phyloP scores from a whole-genome alignment of 164 flowering plant genomes.

The Annona cherimola region DNA sequence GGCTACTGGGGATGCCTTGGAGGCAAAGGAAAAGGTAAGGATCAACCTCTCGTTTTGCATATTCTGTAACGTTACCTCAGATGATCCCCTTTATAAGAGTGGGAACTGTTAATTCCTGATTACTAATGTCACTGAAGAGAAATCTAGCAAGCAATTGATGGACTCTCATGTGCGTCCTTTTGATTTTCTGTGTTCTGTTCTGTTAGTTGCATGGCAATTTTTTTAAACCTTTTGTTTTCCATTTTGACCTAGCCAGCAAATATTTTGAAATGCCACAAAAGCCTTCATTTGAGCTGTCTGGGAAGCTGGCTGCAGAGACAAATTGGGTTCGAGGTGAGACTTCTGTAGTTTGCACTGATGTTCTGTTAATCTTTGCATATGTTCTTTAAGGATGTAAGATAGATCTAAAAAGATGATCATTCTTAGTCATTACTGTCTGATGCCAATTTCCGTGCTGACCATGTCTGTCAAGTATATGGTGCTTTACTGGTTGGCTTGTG shows the following conservation, averaged over 20 bases:
- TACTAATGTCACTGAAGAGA: neutral
- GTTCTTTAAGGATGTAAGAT: neutral
- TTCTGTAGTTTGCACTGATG: neutral
- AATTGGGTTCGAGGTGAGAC: slow-evolving; percentile 83
- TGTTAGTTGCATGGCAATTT: neutral
- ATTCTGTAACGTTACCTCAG: neutral
- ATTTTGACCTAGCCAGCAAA: neutral
- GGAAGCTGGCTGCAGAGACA: slow-evolving; percentile 97
- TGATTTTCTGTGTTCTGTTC: neutral
- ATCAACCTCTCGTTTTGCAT: neutral
- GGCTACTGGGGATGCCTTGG: slow-evolving; percentile 76
- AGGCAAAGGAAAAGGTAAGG: slow-evolving; percentile 68
- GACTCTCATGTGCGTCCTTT: neutral
- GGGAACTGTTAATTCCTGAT: neutral
- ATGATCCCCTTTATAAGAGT: slow-evolving; percentile 1
- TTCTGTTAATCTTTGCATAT: neutral
- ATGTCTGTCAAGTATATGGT: too few species aligned
- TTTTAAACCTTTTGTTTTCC: neutral
- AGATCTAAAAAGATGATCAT: neutral
- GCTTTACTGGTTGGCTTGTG: too few species aligned
- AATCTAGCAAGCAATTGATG: neutral
- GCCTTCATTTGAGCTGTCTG: slow-evolving; percentile 96
- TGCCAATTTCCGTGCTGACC: too few species aligned
- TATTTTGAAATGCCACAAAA: slow-evolving; percentile 56
- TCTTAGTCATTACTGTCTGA: too few species aligned